Conservation (phyloP, 106 monocot species). For the Apostasia ramifera region DNA sequence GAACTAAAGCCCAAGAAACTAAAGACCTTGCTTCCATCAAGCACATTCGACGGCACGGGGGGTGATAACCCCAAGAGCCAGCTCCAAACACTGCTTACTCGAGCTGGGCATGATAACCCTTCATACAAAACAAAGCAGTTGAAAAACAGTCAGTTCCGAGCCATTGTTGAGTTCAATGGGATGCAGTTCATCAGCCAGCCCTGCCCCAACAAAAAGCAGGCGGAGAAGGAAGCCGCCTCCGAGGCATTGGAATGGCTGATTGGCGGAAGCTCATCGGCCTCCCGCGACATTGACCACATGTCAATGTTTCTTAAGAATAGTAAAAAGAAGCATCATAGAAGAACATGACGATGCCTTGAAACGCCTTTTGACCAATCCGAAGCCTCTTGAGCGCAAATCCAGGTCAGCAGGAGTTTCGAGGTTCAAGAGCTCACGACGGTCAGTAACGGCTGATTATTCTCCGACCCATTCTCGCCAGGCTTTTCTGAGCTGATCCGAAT, state of each 20-base stretch:
- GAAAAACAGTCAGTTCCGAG: conserved; percentile 51
- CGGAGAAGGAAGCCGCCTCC: conserved; percentile 82
- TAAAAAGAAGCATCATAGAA: conserved; percentile 57
- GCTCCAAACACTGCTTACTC: conserved; percentile 67
- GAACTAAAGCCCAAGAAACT: conserved; percentile 46
- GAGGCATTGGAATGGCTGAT: conserved; percentile 87
- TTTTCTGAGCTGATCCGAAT: no score
- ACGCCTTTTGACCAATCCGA: not conserved
- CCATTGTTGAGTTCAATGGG: conserved; percentile 80
- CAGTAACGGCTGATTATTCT: no score
- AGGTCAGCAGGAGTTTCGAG: no score
- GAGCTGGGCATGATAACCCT: conserved; percentile 78
- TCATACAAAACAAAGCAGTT: conserved; percentile 62
- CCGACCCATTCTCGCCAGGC: no score
- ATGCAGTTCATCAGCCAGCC: conserved; percentile 95
- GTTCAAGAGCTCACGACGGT: no score
- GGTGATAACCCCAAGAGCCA: conserved; percentile 80
- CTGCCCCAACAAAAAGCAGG: conserved; percentile 76
- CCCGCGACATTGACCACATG: conserved; percentile 51
- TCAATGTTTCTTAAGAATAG: conserved; percentile 51
- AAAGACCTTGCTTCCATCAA: conserved; percentile 13
- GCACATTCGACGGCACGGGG: conserved; percentile 17
- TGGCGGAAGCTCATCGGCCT: conserved; percentile 37
- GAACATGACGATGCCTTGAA: conserved; percentile 11
- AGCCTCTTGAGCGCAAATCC: conserved; percentile 3